phyloP scores from a whole-genome alignment of 2,329 filamentous ascomycete genomes.

The Gaeumannomyces tritici region DNA sequence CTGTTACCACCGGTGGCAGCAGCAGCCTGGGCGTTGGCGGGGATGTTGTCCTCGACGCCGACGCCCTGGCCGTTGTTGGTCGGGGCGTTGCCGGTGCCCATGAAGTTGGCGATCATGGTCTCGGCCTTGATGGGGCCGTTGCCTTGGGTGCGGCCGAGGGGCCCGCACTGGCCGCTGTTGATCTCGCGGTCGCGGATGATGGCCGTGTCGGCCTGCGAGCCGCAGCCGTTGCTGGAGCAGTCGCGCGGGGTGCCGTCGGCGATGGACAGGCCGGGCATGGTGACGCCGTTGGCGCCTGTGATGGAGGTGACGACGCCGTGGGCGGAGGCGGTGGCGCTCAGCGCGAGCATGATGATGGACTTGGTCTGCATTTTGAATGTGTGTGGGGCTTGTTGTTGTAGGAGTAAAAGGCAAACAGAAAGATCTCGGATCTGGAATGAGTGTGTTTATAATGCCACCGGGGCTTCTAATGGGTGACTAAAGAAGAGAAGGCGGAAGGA shows the following conservation, averaged over 20 bases:
- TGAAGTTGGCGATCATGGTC: conserved; percentile 49
- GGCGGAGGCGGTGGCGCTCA: conserved; percentile 33
- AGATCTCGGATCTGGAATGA: not conserved
- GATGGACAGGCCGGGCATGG: conserved; percentile 51
- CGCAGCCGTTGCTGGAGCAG: conserved; percentile 50
- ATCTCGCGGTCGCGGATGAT: conserved; percentile 57
- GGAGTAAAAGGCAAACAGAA: not conserved
- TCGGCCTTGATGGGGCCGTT: conserved; percentile 48
- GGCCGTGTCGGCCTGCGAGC: conserved; percentile 58
- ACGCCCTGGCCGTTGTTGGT: conserved; percentile 12
- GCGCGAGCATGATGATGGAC: conserved; percentile 17
- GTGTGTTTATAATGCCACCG: not conserved
- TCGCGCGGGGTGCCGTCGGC: conserved; percentile 59
- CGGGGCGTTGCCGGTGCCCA: conserved; percentile 30
- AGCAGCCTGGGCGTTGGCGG: conserved; percentile 1
- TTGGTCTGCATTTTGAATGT: conserved; percentile 1
- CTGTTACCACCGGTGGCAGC: not conserved
- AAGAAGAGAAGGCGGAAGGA: not conserved
- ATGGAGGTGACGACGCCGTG: conserved; percentile 50
- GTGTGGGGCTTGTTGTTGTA: not conserved
- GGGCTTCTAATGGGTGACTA: not conserved
- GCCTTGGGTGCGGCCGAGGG: conserved; percentile 55
- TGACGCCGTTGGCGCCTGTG: conserved; percentile 50
- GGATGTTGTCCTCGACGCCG: conserved; percentile 12
- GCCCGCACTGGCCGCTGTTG: conserved; percentile 38